Base-by-base conservation (phyloP, 176 grass and related monocot species). In the Phragmites australis region DNA sequence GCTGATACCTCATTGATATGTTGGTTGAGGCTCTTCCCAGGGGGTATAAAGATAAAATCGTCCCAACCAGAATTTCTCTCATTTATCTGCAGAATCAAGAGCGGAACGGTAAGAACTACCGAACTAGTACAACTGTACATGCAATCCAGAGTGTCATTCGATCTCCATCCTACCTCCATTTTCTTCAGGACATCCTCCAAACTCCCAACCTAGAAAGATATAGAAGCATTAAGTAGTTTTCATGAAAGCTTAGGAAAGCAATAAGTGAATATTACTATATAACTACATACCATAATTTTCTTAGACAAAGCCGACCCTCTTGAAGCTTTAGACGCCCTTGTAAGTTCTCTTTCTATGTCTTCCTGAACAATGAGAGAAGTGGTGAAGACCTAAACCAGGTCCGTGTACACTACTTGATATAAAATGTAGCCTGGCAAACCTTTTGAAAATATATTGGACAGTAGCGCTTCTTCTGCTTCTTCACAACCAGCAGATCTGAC, bases 381-480 rank as follows among this genome's bases (percentile, higher is more conserved):
- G 48, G 31, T 83, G 65, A 89, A 61, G 9, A 85, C 30, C 58
- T 71, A 66, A 47, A 72, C 23, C 9, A 65, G 54, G 40, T 65
- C 23, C 41, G 4, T 41, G 37, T 18, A 56, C 30, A 65, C 12
- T 21, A 65, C 14, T 48, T 21, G 27, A 72, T 57, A 81, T 44
- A 30, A 79, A 78, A 78, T 55, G 51, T 59, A 34, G 30, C 9
- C 1, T 68, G 65, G 19, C 83, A 59, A 82, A 94, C 92, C 92
- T 94, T 98, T 84, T 93, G 90, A 71, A 98, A 98, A 87, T 98
- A 98, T 94, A 95, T 84, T 32, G 92, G 95, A 48, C 90, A 98
- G 56, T 93, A 98, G 14, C 90, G 86, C 84, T 85, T 98, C 76
- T 98, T 95, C 81, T 93, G 93, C 67, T 98, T 98, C 84, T 91